phyloP scores from a whole-genome alignment of 2,329 filamentous ascomycete species.

The Reticulascus tulasneorum region DNA sequence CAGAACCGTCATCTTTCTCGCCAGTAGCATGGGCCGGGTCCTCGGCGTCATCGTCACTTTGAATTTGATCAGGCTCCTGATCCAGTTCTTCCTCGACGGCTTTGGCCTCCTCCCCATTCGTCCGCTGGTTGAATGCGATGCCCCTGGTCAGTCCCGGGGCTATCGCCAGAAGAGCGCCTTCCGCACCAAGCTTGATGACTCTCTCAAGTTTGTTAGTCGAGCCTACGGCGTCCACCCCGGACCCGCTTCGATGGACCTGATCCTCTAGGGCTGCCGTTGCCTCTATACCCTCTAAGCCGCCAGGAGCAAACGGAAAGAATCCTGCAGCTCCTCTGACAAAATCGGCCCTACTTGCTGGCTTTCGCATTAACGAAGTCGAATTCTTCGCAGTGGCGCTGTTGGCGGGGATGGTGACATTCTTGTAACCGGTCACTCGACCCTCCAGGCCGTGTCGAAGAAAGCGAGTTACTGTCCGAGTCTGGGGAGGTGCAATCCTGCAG shows the following conservation, averaged over 20 bases:
- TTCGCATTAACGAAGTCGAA: constrained; percentile 82
- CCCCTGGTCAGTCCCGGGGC: constrained; percentile 81
- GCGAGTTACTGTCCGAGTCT: constrained; percentile 89
- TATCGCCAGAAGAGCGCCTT: constrained; percentile 73
- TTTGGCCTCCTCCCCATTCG: constrained; percentile 46
- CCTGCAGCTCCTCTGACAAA: constrained; percentile 91
- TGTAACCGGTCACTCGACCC: constrained; percentile 88
- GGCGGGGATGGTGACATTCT: constrained; percentile 87
- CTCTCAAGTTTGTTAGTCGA: constrained; percentile 63
- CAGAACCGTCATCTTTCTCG: constrained; percentile 29
- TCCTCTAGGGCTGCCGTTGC: constrained; percentile 81
- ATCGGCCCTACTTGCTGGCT: constrained; percentile 80
- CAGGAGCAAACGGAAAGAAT: constrained; percentile 91
- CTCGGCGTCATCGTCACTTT: constrained; percentile 22
- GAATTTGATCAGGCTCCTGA: constrained; percentile 38
- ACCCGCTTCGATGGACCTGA: constrained; percentile 51
- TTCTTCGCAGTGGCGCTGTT: constrained; percentile 91
- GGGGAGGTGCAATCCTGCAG: constrained; percentile 83
- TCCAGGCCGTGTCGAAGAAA: constrained; percentile 90
- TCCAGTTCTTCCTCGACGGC: constrained; percentile 43
- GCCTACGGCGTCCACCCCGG: constrained; percentile 36
- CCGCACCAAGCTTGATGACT: constrained; percentile 76
- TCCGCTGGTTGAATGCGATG: constrained; percentile 62
- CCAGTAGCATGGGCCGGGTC: constrained; percentile 17
- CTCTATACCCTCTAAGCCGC: constrained; percentile 82